Base-by-base conservation (phyloP, 2,329 filamentous ascomycete species). In the Xylaria multiplex region DNA sequence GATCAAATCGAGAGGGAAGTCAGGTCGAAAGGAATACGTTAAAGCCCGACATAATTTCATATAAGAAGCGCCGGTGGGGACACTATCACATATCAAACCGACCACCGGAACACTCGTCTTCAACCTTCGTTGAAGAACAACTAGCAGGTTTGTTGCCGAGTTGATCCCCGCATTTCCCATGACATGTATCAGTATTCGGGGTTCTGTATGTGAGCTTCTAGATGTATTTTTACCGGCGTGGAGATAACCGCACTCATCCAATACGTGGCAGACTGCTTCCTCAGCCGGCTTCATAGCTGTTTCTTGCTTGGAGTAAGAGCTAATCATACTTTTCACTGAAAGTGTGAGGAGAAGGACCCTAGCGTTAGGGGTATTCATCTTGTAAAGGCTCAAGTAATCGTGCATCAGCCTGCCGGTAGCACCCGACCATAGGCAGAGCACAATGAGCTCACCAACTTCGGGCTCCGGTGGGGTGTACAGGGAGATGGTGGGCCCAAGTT, bases 51-150 rank as follows among this genome's bases (percentile, higher is more conserved):
- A 37, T 22, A 32, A 11, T 19, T 53, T 53, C 16, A 9, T 24
- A 11, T 53, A 53, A 3, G 50, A 53, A 9, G 50, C n/a, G n/a
- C 50, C 32, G 6, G 2, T 19, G 8, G 50, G 50, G 5, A 19
- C n/a, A n/a, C 50, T 53, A 9, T 53, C 32, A 32, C 50, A 53
- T n/a, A 53, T 37, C n/a, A 53, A 6, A 3, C 50, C 50, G 9
- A 37, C 32, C 3, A 53, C 32, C 13, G n/a, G 50, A 4, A 53
- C n/a, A 37, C 8, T 14, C 32, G 8, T 53, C 13, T 53, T 53
- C 8, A 35, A 22, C 9, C n/a, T 37, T 1, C 32, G 50, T 19
- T 53, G 22, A 3, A 53, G 50, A 13, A 35, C n/a, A 3, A 53
- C 50, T 0, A 53, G n/a, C 2, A 53, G 6, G 22, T 53, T 53